Evolutionary conservation across 2,329 filamentous ascomycete genomes (phyloP).

Genomic region (Aspergillus quadrilineatus): DNA sequence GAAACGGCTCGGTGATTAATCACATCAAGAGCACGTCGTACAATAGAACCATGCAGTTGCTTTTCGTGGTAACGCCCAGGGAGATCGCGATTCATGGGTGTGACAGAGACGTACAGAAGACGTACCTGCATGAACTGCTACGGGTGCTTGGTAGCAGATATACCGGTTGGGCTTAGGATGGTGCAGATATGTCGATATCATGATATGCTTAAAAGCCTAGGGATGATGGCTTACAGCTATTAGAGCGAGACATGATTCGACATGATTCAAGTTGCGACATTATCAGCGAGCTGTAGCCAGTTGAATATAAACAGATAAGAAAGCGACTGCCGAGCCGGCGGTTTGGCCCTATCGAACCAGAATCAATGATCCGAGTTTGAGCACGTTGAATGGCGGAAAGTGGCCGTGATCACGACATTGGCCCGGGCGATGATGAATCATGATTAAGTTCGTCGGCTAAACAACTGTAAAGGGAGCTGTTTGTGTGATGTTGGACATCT

Average conservation of each 20-base stretch:
- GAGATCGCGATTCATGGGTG: background rate
- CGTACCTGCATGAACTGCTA: slow-evolving; percentile 6
- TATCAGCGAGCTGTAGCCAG: background rate
- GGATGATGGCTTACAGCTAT: background rate
- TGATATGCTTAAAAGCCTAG: background rate
- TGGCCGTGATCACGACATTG: background rate
- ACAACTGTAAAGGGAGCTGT: background rate
- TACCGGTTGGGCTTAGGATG: background rate
- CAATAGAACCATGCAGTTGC: background rate
- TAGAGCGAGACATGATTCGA: background rate
- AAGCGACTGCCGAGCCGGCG: slow-evolving; percentile 7
- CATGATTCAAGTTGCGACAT: background rate
- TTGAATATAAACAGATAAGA: background rate
- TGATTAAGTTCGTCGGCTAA: slow-evolving; percentile 1
- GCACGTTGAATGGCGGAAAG: background rate
- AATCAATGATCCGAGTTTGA: background rate
- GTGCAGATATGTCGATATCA: background rate
- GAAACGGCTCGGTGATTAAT: background rate
- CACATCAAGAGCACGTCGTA: background rate
- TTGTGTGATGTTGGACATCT: background rate
- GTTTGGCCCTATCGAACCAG: background rate
- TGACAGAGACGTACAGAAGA: background rate
- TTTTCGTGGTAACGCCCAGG: background rate
- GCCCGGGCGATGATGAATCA: background rate
- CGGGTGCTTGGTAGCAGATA: background rate